Conservation (phyloP, 345 rosid species). For the Capsella bursapastoris region DNA sequence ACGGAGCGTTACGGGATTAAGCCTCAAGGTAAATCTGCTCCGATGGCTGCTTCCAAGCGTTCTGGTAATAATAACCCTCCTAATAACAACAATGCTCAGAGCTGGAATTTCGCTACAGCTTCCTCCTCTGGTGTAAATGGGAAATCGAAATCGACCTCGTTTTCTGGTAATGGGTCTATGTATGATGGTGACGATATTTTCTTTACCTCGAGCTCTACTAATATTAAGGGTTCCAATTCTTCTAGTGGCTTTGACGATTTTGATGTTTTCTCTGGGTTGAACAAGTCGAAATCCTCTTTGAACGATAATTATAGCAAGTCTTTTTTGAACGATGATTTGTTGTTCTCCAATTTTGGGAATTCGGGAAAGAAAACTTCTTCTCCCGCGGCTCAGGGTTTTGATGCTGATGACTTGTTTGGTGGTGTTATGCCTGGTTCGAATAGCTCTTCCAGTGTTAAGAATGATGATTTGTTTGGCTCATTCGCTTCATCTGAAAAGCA, state of each 20-base stretch:
- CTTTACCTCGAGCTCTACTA: constrained; percentile 37
- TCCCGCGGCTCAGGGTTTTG: constrained; percentile 35
- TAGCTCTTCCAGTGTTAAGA: constrained; percentile 39
- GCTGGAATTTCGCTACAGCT: constrained; percentile 38
- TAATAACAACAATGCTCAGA: constrained; percentile 24
- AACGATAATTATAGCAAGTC: constrained; percentile 35
- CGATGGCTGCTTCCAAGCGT: constrained; percentile 72
- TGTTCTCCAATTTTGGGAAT: constrained; percentile 49
- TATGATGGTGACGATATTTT: constrained; percentile 41
- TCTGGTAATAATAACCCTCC: constrained; percentile 26
- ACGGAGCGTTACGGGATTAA: constrained; percentile 85
- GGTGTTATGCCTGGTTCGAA: constrained; percentile 48
- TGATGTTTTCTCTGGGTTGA: constrained; percentile 57
- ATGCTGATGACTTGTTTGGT: constrained; percentile 59
- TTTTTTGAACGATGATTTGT: constrained; percentile 55
- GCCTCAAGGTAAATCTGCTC: constrained; percentile 87
- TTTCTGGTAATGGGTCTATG: constrained; percentile 41
- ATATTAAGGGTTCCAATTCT: constrained; percentile 36
- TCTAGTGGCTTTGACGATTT: constrained; percentile 53
- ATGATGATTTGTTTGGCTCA: constrained; percentile 54
- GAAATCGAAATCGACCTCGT: constrained; percentile 29
- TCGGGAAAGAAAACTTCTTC: constrained; percentile 41
- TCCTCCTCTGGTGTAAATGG: neutral
- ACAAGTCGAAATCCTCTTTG: constrained; percentile 24
- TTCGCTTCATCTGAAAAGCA: constrained; percentile 54